Evolutionary conservation across 352 stramenopile species (phyloP).

Genomic region (Pythium insidiosum): DNA sequence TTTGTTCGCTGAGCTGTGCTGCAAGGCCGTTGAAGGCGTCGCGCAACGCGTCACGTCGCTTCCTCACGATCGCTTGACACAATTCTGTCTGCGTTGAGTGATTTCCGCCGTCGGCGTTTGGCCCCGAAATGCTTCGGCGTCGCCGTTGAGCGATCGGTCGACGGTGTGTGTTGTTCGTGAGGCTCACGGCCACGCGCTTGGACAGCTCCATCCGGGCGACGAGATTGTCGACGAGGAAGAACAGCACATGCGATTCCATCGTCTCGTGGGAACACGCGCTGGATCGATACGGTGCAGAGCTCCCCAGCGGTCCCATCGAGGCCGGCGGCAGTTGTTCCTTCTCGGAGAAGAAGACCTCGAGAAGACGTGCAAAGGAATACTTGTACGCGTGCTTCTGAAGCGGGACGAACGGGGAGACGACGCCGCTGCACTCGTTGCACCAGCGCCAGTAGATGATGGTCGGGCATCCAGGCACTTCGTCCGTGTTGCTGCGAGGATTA

Average conservation of each 20-base stretch:
- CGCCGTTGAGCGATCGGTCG: too few species aligned
- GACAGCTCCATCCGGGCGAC: slow-evolving; percentile 66
- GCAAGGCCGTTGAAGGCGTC: slow-evolving; percentile 37
- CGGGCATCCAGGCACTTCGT: slow-evolving; percentile 12
- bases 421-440: slow-evolving; percentile 90
- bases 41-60: neutral
- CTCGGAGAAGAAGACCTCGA: slow-evolving; percentile 96
- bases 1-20: slow-evolving; percentile 47
- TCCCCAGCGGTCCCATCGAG: too few species aligned
- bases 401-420: slow-evolving; percentile 89
- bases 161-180: slow-evolving; percentile 10
- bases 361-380: slow-evolving; percentile 96
- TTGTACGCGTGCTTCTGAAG: slow-evolving; percentile 93
- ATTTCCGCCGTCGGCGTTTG: too few species aligned
- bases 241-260: slow-evolving; percentile 62
- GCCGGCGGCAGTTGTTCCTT: too few species aligned
- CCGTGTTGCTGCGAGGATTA: slow-evolving; percentile 1
- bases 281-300: too few species aligned
- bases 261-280: slow-evolving; percentile 43
- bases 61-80: neutral
- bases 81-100: too few species aligned
- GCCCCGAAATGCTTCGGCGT: too few species aligned
- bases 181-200: slow-evolving; percentile 26
- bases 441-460: slow-evolving; percentile 96
- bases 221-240: slow-evolving; percentile 72